Evolutionary conservation across 208 protist genomes (phyloP).

Genomic region (Acanthamoeba triangularis): DNA sequence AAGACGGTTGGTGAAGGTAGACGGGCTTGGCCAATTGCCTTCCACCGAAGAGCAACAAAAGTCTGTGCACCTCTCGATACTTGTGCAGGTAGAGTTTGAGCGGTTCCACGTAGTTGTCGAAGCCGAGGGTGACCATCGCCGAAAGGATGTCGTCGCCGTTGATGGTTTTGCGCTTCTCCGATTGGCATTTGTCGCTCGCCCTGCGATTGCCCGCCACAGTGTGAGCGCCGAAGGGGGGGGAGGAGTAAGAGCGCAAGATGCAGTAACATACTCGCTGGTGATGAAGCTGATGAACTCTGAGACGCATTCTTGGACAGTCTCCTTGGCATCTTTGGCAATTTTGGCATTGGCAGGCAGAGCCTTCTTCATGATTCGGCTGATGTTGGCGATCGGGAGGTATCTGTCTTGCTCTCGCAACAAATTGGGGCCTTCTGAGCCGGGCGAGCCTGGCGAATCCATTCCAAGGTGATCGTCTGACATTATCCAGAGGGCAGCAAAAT

Average conservation of each 20-base stretch:
- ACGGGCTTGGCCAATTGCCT: background rate
- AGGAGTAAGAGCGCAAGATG: background rate
- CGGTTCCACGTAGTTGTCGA: slow-evolving; percentile 88
- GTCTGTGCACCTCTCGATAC: slow-evolving; percentile 81
- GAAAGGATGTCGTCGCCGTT: slow-evolving; percentile 89
- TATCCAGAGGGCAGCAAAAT: background rate
- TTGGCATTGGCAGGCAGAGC: slow-evolving; percentile 86
- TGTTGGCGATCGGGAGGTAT: slow-evolving; percentile 89
- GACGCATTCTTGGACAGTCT: slow-evolving; percentile 88
- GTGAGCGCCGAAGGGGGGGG: no score
- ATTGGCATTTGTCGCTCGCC: slow-evolving; percentile 86
- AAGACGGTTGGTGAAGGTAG: background rate
- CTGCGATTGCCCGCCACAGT: background rate
- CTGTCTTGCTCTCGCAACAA: slow-evolving; percentile 83
- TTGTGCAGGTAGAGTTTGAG: slow-evolving; percentile 84
- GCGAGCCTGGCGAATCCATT: slow-evolving; percentile 17
- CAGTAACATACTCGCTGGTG: slow-evolving; percentile 79
- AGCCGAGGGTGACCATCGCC: slow-evolving; percentile 88
- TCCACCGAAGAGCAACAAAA: background rate
- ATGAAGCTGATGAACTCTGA: slow-evolving; percentile 91
- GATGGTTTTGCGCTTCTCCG: slow-evolving; percentile 89
- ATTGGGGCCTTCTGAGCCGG: background rate
- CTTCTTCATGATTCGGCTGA: slow-evolving; percentile 87
- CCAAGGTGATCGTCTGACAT: slow-evolving; percentile 31
- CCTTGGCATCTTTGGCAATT: slow-evolving; percentile 89